phyloP scores from a whole-genome alignment of 2,329 filamentous ascomycete genomes.

The Penicillium olsonii region DNA sequence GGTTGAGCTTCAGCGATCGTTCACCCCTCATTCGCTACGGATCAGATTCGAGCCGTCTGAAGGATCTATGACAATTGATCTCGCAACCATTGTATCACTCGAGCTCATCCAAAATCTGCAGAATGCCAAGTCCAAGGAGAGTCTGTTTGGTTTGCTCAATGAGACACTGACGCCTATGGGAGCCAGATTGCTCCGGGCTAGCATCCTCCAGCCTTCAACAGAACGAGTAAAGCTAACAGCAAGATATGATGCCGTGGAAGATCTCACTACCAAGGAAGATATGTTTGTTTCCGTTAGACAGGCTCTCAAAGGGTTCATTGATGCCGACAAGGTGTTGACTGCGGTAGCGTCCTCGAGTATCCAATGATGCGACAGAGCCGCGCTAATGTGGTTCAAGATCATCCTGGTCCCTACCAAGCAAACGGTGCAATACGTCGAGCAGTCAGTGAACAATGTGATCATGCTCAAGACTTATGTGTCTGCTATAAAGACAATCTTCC shows the following conservation, averaged over 20 bases:
- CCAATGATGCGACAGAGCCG: neutral
- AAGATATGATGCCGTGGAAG: slow-evolving; percentile 80
- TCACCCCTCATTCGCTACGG: slow-evolving; percentile 76
- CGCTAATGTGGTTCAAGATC: slow-evolving; percentile 53
- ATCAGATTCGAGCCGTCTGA: slow-evolving; percentile 86
- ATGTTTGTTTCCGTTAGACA: slow-evolving; percentile 77
- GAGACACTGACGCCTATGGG: slow-evolving; percentile 89
- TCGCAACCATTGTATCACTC: slow-evolving; percentile 80
- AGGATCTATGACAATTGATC: slow-evolving; percentile 93
- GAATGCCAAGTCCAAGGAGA: slow-evolving; percentile 74
- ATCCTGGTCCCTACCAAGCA: slow-evolving; percentile 71
- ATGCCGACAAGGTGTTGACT: slow-evolving; percentile 78
- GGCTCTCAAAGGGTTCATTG: slow-evolving; percentile 72
- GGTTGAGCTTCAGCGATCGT: slow-evolving; percentile 65
- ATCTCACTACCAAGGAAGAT: slow-evolving; percentile 77
- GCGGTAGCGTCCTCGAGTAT: slow-evolving; percentile 61
- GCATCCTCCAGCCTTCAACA: slow-evolving; percentile 85
- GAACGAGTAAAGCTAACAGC: slow-evolving; percentile 65
- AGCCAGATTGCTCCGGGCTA: slow-evolving; percentile 75
- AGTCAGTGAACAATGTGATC: slow-evolving; percentile 82
- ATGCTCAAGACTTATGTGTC: slow-evolving; percentile 81
- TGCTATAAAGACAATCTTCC: slow-evolving; percentile 66
- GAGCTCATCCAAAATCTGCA: slow-evolving; percentile 89
- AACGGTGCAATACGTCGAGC: slow-evolving; percentile 70
- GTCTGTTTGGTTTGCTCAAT: slow-evolving; percentile 82